Base-by-base conservation (phyloP, 768 basidiomycete species). In the Candolleomyces aberdarensis region DNA sequence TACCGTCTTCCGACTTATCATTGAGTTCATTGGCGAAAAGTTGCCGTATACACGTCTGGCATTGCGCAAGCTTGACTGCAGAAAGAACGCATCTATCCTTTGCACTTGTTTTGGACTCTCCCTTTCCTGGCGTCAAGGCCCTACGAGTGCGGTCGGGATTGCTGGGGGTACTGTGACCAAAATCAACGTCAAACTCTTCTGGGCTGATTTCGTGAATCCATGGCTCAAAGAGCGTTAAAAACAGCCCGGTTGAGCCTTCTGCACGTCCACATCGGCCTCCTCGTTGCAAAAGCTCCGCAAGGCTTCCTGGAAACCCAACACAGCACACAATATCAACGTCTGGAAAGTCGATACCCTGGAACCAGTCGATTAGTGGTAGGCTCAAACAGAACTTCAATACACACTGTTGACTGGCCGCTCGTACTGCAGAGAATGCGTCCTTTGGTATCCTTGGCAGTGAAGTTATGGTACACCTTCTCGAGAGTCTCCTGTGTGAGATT, bases 361-460 rank as follows among this genome's bases (percentile, higher is more conserved):
- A 9, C 22, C 5, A 9, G 22, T 20, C 11, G 22, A 9, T 13
- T 20, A 5, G 26, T 52, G 10, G 14, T 5, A 13, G n/a, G 17
- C 14, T 8, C 5, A 9, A 13, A 9, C 14, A 8, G 10, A 22
- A 59, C 22, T 29, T 11, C 14, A 49, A 20, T 19, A 20, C 9
- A 43, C 22, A 52, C 50, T 31, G 22, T 52, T 10, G 65, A 69
- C 40, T 66, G 17, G 1, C 64, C 62, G 10, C 60, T 60, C 1
- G 67, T 69, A 1, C 64, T 31, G 0, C 65, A 57, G 3, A 69
- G 15, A 41, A 69, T 63, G 7, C n/a, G n/a, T n/a, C n/a, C n/a
- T n/a, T n/a, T n/a, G n/a, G n/a, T n/a, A n/a, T n/a, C n/a, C n/a
- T n/a, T n/a, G n/a, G n/a, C n/a, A n/a, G n/a, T n/a, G n/a, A n/a